Conservation (phyloP, 495 filamentous ascomycete species). For the Neurospora sp. region DNA sequence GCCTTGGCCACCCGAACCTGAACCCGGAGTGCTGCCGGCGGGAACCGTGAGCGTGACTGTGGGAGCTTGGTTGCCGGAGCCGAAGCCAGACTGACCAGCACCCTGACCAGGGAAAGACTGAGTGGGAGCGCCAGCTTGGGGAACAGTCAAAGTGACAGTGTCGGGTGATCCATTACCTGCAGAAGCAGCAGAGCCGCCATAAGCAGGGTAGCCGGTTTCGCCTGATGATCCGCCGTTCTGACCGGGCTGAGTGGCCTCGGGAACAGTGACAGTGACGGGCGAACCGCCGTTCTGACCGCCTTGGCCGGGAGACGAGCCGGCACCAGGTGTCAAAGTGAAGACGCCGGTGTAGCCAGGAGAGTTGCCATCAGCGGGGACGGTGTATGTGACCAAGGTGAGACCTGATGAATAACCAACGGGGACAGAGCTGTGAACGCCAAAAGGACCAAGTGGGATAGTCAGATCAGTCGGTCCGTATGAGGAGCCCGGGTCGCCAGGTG, state of each 20-base stretch:
- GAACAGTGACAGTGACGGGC: conserved; percentile 5
- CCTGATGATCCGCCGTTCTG: not conserved
- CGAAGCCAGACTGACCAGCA: not conserved
- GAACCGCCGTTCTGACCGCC: not conserved
- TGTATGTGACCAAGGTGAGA: conserved; percentile 8
- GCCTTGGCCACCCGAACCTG: not conserved
- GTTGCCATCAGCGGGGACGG: conserved; percentile 5
- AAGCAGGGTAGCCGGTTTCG: not conserved
- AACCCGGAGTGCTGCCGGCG: not conserved
- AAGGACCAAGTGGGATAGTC: not conserved
- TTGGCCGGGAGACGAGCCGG: not conserved
- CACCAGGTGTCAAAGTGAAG: conserved; percentile 5
- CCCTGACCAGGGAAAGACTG: not conserved
- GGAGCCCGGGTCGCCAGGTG: not conserved
- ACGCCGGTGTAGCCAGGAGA: conserved; percentile 9
- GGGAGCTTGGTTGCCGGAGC: not conserved
- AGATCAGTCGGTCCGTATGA: not conserved
- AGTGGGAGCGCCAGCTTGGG: not conserved
- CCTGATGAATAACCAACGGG: not conserved
- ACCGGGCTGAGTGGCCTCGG: not conserved
- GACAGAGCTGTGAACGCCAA: not conserved
- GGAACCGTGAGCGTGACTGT: not conserved
- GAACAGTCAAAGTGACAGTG: not conserved
- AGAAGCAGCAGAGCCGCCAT: not conserved
- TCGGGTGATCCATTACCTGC: not conserved